Evolutionary conservation across 345 rosid species (phyloP).

Genomic region (Erucastrum elatum): DNA sequence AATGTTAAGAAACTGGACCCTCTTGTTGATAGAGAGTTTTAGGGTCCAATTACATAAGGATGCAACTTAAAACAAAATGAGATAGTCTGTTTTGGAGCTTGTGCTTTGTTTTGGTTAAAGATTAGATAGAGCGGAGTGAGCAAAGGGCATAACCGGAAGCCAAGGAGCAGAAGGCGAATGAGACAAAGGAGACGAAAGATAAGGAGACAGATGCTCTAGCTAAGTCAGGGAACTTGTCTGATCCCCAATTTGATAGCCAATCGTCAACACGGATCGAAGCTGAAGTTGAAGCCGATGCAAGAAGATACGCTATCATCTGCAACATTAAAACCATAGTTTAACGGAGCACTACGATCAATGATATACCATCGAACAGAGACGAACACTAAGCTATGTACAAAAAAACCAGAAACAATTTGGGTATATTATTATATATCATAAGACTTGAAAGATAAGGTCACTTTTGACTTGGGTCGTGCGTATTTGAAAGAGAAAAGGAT

Average conservation of each 20-base stretch:
- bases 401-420: background rate
- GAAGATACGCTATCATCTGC: constrained; percentile 80
- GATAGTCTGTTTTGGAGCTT: background rate
- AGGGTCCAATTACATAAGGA: background rate
- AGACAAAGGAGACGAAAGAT: constrained; percentile 62
- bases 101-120: constrained; percentile 18
- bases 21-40: background rate
- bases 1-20: background rate
- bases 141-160: constrained; percentile 67
- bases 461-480: too few relatives aligned
- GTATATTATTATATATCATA: too few relatives aligned
- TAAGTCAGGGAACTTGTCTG: constrained; percentile 76
- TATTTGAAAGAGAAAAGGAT: too few relatives aligned
- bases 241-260: constrained; percentile 84
- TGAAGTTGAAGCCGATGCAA: constrained; percentile 80
- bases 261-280: constrained; percentile 80
- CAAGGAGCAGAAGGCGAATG: constrained; percentile 72
- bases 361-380: constrained; percentile 2
- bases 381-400: background rate
- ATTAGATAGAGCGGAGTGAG: constrained; percentile 43
- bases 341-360: background rate
- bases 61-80: constrained; percentile 1
- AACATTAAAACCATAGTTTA: background rate
- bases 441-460: too few relatives aligned
- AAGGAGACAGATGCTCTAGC: constrained; percentile 70